phyloP scores from a whole-genome alignment of 2,329 filamentous ascomycete species.

The Fusarium pseudocircinatum region DNA sequence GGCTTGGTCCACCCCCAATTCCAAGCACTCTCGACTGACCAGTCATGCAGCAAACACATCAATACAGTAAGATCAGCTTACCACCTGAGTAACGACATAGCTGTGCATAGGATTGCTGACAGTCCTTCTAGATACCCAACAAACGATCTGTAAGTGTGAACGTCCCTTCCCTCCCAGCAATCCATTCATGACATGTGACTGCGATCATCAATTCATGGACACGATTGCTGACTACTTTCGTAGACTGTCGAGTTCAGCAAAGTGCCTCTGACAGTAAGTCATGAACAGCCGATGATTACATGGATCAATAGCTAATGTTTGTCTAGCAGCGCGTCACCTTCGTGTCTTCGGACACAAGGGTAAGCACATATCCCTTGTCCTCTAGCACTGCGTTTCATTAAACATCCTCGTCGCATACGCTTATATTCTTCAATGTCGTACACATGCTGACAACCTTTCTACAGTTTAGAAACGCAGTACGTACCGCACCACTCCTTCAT shows the following conservation, averaged over 20 bases:
- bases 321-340: accelerated
- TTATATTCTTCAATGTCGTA: neutral
- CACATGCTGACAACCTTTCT: neutral
- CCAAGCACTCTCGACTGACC: neutral
- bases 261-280: neutral
- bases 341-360: accelerated
- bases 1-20: neutral
- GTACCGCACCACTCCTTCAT: neutral
- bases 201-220: neutral
- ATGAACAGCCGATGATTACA: neutral
- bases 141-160: neutral
- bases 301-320: neutral
- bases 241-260: accelerated
- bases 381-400: neutral
- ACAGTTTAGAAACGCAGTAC: accelerated
- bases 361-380: neutral
- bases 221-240: neutral
- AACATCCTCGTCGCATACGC: neutral
- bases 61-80: neutral
- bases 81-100: neutral
- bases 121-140: neutral
- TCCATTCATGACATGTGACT: neutral
- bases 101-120: neutral
- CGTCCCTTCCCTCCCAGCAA: neutral
- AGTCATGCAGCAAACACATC: neutral